Conservation (phyloP, 2,329 filamentous ascomycete genomes). For the Herpotrichia juniperi region DNA sequence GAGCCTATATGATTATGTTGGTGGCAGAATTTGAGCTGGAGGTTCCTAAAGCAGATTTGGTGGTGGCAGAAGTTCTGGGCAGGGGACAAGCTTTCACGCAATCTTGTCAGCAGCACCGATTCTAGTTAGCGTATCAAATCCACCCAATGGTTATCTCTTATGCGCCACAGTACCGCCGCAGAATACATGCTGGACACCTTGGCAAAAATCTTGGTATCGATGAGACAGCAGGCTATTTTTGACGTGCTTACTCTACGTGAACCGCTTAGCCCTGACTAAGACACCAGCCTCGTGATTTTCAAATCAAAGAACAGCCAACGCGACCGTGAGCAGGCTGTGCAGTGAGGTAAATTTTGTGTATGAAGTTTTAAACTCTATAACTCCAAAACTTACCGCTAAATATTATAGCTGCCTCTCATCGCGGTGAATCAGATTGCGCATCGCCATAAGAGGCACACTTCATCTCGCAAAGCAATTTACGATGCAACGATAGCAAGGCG, state of each 20-base stretch:
- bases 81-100: background rate
- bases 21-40: background rate
- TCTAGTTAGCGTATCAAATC: background rate
- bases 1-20: background rate
- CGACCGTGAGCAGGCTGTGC: too few relatives aligned
- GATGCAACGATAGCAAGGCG: background rate
- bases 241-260: background rate
- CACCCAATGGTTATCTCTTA: background rate
- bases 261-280: background rate
- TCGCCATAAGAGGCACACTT: background rate
- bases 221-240: slow-evolving; percentile 2
- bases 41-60: background rate
- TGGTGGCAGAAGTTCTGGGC: background rate
- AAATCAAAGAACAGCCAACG: background rate
- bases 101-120: background rate
- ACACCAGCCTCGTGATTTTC: background rate
- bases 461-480: background rate
- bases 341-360: too few relatives aligned
- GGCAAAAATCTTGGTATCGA: background rate
- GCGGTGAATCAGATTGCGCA: background rate
- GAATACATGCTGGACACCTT: background rate
- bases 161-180: background rate
- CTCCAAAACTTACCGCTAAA: too few relatives aligned
- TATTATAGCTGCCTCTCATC: background rate
- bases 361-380: too few relatives aligned